Percentiles rank a stretch among this genome's conserved stretches.
Conservation (phyloP, 768 basidiomycete genomes). For the Podaxis rugospora region DNA sequence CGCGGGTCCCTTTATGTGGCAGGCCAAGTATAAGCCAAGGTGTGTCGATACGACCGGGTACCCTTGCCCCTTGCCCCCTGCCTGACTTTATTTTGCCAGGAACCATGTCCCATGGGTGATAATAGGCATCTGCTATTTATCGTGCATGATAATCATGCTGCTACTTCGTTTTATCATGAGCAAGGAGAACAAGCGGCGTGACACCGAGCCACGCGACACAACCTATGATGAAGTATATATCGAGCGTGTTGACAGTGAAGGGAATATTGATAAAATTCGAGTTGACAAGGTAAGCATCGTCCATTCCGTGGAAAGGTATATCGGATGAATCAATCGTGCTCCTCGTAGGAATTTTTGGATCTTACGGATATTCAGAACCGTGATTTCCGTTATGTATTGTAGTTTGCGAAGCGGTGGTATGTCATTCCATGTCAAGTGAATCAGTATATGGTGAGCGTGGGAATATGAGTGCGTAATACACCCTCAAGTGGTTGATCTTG, state of each 20-base stretch:
- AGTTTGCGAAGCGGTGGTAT: neutral
- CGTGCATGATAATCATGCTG: slow-evolving; percentile 44
- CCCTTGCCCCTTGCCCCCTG: neutral
- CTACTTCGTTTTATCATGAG: slow-evolving; percentile 49
- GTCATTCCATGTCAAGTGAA: neutral
- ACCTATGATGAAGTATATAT: slow-evolving; percentile 62
- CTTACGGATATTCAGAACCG: slow-evolving; percentile 70
- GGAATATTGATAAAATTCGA: slow-evolving; percentile 47
- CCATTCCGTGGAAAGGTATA: neutral
- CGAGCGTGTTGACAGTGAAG: slow-evolving; percentile 45
- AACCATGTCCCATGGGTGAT: slow-evolving; percentile 77
- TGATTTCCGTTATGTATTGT: slow-evolving; percentile 71
- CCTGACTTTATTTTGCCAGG: slow-evolving; percentile 27
- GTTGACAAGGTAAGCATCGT: slow-evolving; percentile 59
- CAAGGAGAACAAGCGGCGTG: slow-evolving; percentile 61
- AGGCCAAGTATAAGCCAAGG: slow-evolving; percentile 62
- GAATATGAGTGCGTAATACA: neutral
- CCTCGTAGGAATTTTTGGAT: slow-evolving; percentile 60
- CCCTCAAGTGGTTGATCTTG: too few species aligned
- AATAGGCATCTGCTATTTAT: slow-evolving; percentile 59
- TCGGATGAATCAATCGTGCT: neutral
- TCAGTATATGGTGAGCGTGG: neutral
- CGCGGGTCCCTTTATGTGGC: slow-evolving; percentile 78
- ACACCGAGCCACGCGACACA: slow-evolving; percentile 47
- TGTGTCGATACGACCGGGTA: slow-evolving; percentile 15